phyloP scores from a whole-genome alignment of 2,329 filamentous ascomycete species.

The Triangularia verruculosa region DNA sequence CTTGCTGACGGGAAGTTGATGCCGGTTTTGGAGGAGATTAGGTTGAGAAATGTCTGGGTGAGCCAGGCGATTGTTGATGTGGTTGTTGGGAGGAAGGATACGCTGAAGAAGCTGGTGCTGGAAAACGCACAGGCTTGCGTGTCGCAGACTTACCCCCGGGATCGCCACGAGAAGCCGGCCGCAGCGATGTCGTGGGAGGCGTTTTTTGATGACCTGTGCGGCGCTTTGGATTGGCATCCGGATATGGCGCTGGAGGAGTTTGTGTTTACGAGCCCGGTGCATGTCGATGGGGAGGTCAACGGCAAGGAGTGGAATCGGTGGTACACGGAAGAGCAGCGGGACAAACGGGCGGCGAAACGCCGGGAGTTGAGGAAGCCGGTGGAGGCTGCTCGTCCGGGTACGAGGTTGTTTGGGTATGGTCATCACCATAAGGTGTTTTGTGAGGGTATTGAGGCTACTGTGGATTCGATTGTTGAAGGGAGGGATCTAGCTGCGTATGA shows the following conservation, averaged over 20 bases:
- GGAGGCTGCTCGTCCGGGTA: neutral
- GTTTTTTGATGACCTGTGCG: neutral
- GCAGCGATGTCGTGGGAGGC: neutral
- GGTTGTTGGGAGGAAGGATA: neutral
- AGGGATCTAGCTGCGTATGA: neutral
- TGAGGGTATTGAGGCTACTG: neutral
- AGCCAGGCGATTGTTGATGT: neutral
- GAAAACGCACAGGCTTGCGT: neutral
- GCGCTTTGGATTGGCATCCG: neutral
- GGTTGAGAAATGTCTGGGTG: neutral
- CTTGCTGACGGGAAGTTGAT: neutral
- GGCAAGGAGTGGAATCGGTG: neutral
- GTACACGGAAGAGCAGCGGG: neutral
- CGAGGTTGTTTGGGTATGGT: conserved; percentile 1
- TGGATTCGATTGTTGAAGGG: neutral
- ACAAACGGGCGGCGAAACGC: neutral
- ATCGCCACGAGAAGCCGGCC: neutral
- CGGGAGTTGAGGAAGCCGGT: neutral
- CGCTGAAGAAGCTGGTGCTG: neutral
- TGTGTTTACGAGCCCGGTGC: neutral
- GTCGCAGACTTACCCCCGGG: neutral
- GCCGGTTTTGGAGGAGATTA: neutral
- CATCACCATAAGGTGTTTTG: neutral
- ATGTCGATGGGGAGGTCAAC: neutral
- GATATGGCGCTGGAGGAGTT: neutral